Percentiles rank a stretch among this genome's conserved stretches.
These are phyloP conservation scores for Metroxylon sagu DNA, from an alignment of 176 grass and related monocot genomes.

Conservation along the genomic window DNA sequence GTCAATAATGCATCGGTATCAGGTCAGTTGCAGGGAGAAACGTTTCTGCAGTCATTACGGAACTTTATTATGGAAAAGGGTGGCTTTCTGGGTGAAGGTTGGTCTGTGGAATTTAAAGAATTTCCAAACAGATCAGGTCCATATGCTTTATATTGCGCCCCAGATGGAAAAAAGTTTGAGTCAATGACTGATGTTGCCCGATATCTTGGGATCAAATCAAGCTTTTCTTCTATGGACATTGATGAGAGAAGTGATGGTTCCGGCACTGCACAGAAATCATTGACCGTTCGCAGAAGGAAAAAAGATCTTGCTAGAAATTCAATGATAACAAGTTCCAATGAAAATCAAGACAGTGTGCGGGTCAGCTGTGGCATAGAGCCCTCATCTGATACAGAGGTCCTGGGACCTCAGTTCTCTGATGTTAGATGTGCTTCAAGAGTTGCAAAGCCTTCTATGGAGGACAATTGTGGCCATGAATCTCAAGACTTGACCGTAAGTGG, in stretches of 20 bases:
- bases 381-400: slow-evolving; percentile 38
- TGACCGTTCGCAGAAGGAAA: slow-evolving; percentile 42
- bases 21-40: too few species aligned
- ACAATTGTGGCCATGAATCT: slow-evolving; percentile 14
- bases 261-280: slow-evolving; percentile 28
- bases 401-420: slow-evolving; percentile 41
- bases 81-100: too few species aligned
- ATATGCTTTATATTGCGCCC: slow-evolving; percentile 14
- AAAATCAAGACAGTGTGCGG: slow-evolving; percentile 52
- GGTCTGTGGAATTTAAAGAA: not conserved
- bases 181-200: slow-evolving; percentile 50
- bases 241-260: slow-evolving; percentile 50
- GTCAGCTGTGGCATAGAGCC: slow-evolving; percentile 47
- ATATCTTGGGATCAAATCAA: slow-evolving; percentile 44
- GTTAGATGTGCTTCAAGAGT: slow-evolving; percentile 15
- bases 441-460: slow-evolving; percentile 17
- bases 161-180: slow-evolving; percentile 58
- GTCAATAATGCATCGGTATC: too few species aligned
- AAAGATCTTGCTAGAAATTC: slow-evolving; percentile 57
- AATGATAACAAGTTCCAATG: slow-evolving; percentile 40
- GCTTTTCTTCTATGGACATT: slow-evolving; percentile 41
- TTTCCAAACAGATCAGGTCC: not conserved
- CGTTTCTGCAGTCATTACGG: too few species aligned
- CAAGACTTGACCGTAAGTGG: not conserved
- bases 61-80: too few species aligned